A percentile compares a stretch with the other conserved stretches of the same genome.
phyloP scores from a whole-genome alignment of 306 rosid genomes.

The Glycine soja region DNA sequence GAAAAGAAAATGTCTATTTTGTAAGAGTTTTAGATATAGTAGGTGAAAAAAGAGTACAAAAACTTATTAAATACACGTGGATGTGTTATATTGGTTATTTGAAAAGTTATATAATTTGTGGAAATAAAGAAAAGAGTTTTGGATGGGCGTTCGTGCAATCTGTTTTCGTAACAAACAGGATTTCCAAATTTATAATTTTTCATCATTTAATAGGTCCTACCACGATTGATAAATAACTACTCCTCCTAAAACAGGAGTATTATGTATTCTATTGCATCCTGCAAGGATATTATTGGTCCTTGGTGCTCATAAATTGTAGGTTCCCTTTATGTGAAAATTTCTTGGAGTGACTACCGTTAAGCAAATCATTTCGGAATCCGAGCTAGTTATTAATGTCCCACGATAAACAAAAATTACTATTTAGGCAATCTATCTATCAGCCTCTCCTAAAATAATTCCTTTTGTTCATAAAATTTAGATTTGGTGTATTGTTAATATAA shows the following conservation, averaged over 20 bases:
- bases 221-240: background rate
- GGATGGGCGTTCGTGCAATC: no score
- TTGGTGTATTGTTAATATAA: background rate
- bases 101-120: no score
- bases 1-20: no score
- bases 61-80: no score
- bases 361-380: background rate
- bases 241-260: no score
- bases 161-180: no score
- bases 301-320: background rate
- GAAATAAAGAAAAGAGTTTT: no score
- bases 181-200: no score
- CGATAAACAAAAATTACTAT: background rate
- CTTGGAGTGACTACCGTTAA: background rate
- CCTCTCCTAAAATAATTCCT: background rate
- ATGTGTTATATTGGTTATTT: no score
- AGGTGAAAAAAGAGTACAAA: no score
- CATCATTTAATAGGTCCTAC: background rate
- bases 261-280: background rate
- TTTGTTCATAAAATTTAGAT: background rate
- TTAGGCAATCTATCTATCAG: background rate
- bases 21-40: no score
- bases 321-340: background rate
- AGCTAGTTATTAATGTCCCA: background rate
- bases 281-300: background rate